A percentile compares a stretch with the other conserved stretches of the same genome.
These are phyloP conservation scores for Calonectria hongkongensis DNA, from an alignment of 2,329 filamentous ascomycete species.

Conservation along the genomic window DNA sequence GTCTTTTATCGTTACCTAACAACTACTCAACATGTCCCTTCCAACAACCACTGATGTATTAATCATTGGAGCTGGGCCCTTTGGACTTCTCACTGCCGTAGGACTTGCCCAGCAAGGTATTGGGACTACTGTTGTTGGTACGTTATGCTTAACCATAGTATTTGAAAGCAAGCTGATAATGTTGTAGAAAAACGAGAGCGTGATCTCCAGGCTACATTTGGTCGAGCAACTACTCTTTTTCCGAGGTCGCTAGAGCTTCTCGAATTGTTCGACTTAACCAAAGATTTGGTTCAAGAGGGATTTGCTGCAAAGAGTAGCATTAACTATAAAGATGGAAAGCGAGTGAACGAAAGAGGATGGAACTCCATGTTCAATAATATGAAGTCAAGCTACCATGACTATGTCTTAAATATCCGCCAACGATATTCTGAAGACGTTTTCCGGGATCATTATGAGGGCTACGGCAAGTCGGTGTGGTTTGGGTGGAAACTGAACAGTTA, in stretches of 20 bases:
- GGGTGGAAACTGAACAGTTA: slow-evolving; percentile 56
- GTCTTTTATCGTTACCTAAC: fast-evolving
- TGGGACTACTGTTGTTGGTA: neutral
- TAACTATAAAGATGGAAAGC: slow-evolving; percentile 69
- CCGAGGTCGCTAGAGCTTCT: slow-evolving; percentile 71
- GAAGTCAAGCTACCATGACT: slow-evolving; percentile 63
- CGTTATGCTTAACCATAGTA: too few relatives aligned
- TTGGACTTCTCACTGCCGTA: slow-evolving; percentile 3
- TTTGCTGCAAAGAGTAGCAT: slow-evolving; percentile 71
- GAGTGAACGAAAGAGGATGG: slow-evolving; percentile 52
- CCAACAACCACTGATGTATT: neutral
- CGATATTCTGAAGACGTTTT: slow-evolving; percentile 74
- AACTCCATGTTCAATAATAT: slow-evolving; percentile 71
- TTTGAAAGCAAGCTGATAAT: too few relatives aligned
- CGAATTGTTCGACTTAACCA: slow-evolving; percentile 69
- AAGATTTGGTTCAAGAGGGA: slow-evolving; percentile 70
- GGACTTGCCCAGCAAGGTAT: neutral
- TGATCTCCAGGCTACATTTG: slow-evolving; percentile 69
- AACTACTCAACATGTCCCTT: neutral
- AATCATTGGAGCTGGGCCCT: neutral
- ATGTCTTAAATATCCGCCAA: slow-evolving; percentile 72
- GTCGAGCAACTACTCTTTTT: slow-evolving; percentile 72
- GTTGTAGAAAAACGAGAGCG: neutral
- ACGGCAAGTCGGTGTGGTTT: slow-evolving; percentile 58
- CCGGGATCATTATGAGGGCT: slow-evolving; percentile 49